A percentile compares a stretch with the other conserved stretches of the same genome.
Evolutionary conservation across 2,329 filamentous ascomycete species (phyloP).

Genomic region (Colletotrichum magnum): DNA sequence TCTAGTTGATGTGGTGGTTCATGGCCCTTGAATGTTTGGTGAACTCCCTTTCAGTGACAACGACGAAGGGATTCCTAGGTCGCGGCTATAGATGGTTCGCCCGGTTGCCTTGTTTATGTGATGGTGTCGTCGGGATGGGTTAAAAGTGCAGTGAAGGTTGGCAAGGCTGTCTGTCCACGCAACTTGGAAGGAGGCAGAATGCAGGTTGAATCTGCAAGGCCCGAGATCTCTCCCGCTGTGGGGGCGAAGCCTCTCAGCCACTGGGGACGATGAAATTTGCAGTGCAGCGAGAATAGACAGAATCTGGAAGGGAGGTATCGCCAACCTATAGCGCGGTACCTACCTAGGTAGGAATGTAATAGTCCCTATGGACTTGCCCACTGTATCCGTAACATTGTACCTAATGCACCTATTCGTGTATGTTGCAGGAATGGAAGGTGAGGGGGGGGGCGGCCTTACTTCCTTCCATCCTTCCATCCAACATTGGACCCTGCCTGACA

Average conservation of each 20-base stretch:
- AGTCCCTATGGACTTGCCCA: too few relatives aligned
- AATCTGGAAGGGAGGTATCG: too few relatives aligned
- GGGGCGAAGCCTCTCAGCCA: neutral
- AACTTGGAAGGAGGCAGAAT: neutral
- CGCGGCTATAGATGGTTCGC: neutral
- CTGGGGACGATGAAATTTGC: neutral
- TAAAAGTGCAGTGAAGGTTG: constrained; percentile 20
- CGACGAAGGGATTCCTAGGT: constrained; percentile 8
- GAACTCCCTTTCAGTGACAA: constrained; percentile 28
- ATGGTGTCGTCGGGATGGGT: neutral
- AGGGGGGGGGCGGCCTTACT: neutral
- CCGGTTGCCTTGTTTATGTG: neutral
- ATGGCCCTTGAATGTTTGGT: too few relatives aligned
- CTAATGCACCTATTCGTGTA: too few relatives aligned
- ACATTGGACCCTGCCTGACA: neutral
- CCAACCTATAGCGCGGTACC: too few relatives aligned
- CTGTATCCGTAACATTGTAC: too few relatives aligned
- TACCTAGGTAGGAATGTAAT: too few relatives aligned
- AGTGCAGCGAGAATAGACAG: neutral
- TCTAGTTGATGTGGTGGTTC: too few relatives aligned
- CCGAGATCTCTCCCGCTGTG: neutral
- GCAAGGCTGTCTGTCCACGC: neutral
- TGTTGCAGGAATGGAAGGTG: too few relatives aligned
- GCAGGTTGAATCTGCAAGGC: constrained; percentile 10
- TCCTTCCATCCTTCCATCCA: neutral